These are phyloP conservation scores for Rubus parviflorus DNA, from an alignment of 306 rosid genomes.

Conservation along the genomic window DNA sequence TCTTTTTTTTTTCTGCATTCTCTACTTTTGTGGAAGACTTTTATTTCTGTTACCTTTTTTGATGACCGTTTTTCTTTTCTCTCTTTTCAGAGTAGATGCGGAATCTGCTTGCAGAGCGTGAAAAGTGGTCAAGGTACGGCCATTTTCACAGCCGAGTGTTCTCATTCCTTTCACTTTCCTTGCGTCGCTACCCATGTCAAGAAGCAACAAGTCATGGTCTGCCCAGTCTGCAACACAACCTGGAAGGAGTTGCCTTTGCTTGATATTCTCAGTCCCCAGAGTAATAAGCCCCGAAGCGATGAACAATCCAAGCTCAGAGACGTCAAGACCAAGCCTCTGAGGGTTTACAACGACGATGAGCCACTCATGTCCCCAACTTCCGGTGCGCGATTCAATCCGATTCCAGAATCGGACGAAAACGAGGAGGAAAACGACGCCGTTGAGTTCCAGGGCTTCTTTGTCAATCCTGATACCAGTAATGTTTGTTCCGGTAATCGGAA, in stretches of 20 bases:
- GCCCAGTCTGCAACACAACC: conserved; percentile 72
- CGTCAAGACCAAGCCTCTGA: conserved; percentile 45
- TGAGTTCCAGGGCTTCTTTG: conserved; percentile 69
- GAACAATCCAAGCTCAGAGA: conserved; percentile 29
- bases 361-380: conserved; percentile 71
- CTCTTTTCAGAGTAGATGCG: conserved; percentile 74
- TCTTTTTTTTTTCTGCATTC: not conserved
- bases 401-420: conserved; percentile 84
- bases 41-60: not conserved
- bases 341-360: conserved; percentile 87
- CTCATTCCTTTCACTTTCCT: conserved; percentile 87
- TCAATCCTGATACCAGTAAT: not conserved
- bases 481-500: not conserved
- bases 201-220: conserved; percentile 50
- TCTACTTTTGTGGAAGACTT: no score
- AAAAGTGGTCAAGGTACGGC: conserved; percentile 93
- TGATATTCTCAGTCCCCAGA: conserved; percentile 32
- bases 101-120: conserved; percentile 76
- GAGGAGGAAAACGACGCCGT: conserved; percentile 46
- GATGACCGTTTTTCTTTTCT: not conserved
- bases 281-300: not conserved
- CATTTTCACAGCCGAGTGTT: conserved; percentile 94
- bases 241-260: conserved; percentile 88
- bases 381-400: conserved; percentile 72
- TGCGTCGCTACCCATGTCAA: conserved; percentile 70